Evolutionary conservation across 2,329 filamentous ascomycete genomes (phyloP), one percentile per base, ranked within the genome.

Genomic region (Stylonectria norvegica): DNA sequence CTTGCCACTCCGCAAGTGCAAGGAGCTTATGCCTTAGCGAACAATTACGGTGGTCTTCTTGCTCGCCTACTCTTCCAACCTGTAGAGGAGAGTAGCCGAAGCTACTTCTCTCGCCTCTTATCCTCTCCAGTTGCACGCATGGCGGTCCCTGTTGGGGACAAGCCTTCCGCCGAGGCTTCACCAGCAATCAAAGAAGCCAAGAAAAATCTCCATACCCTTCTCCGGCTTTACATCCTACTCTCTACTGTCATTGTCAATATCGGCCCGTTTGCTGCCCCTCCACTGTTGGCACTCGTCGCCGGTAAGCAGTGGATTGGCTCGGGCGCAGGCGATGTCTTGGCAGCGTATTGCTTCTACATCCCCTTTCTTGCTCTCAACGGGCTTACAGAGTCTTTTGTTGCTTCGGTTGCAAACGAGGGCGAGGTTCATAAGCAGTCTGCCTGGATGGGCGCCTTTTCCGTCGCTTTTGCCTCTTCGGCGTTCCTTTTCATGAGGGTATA

Each of bases 41-140:
- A 89, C 55, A 98, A 97, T 64, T 98, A 93, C 61, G 93, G 93
- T 16, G 87, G 90, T 3, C 77, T 98, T 0, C 70, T 95, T 19
- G 93, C 93, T 0, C 80, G 93, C 3, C 79, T 97, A 49, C 70
- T 98, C 36, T 91, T 98, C 62, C 93, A 97, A 58, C 94, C 93
- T 6, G 81, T 98, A 44, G 93, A 98, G 64, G 94, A 98, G 65
- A 91, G 85, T 61, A 90, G 86, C 49, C 84, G 94, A 27, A 89
- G 84, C 58, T 83, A 95, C 59, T 96, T 97, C 45, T 90, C 89
- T 37, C 85, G 85, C 22, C 71, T 95, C 1, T 79, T 96, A 16
- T 64, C 73, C 0, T 60, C 64, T 1, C 40, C 58, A 3, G 48
- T 61, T 4, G 31, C 46, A 11, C 36, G 25, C n/a, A 36, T 33